Percentiles rank a stretch among this genome's conserved stretches.
phyloP scores from a whole-genome alignment of 2,329 filamentous ascomycete genomes.

The Monilinia fructicola region DNA sequence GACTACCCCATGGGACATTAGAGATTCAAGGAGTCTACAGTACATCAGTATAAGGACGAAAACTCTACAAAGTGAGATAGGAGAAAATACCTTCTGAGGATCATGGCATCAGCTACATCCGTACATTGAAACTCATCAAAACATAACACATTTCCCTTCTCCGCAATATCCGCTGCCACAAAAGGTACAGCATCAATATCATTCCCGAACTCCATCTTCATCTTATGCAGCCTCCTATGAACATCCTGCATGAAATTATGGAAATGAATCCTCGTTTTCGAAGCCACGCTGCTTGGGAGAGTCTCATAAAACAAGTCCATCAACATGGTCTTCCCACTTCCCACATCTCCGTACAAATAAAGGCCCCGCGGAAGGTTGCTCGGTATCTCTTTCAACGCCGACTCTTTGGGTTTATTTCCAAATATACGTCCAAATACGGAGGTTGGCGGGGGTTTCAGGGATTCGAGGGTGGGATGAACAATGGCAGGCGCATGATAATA shows the following conservation, averaged over 20 bases:
- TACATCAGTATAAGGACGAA: conserved; percentile 17
- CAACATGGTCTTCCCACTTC: conserved; percentile 97
- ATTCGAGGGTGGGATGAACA: conserved; percentile 73
- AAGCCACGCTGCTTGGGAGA: conserved; percentile 72
- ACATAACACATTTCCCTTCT: conserved; percentile 80
- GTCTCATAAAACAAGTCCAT: conserved; percentile 99
- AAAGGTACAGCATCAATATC: conserved; percentile 90
- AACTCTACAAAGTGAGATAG: neutral
- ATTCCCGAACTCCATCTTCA: conserved; percentile 85
- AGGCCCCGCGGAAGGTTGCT: conserved; percentile 79
- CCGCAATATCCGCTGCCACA: conserved; percentile 90
- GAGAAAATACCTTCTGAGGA: conserved; percentile 66
- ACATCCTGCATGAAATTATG: conserved; percentile 99
- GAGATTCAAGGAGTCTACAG: conserved; percentile 70
- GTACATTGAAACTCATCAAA: conserved; percentile 99
- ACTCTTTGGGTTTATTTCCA: conserved; percentile 45
- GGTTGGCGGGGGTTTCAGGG: conserved; percentile 54
- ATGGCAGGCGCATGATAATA: conserved; percentile 73
- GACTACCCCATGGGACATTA: conserved; percentile 97
- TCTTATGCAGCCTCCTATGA: conserved; percentile 82
- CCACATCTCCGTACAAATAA: conserved; percentile 95
- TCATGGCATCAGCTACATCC: conserved; percentile 98
- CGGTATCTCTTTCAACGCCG: conserved; percentile 55
- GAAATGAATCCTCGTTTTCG: conserved; percentile 94
- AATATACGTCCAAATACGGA: conserved; percentile 64